These are phyloP conservation scores for Wallacemonas sp. DNA, from an alignment of 208 protist genomes.

Conservation along the genomic window DNA sequence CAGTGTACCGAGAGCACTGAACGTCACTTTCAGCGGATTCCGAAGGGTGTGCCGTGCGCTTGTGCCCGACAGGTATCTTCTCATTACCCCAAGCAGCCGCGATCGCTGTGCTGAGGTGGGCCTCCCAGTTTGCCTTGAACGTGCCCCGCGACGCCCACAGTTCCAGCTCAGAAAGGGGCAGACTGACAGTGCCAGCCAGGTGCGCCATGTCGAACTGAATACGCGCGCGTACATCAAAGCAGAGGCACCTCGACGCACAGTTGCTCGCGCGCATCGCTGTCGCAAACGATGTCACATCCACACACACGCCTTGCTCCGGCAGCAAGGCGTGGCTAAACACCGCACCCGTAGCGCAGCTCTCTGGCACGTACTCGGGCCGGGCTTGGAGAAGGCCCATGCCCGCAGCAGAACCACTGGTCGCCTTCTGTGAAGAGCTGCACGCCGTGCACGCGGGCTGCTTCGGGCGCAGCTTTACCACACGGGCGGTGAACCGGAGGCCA, in stretches of 20 bases:
- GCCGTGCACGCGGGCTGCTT: conserved; percentile 56
- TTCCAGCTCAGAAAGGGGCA: conserved; percentile 58
- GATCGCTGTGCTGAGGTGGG: conserved; percentile 14
- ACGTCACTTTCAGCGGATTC: not conserved
- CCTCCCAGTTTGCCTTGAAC: conserved; percentile 16
- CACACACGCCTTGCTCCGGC: not conserved
- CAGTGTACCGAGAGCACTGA: too few species aligned
- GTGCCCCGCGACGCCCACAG: conserved; percentile 38
- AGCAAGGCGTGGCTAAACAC: conserved; percentile 7
- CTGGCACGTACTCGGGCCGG: conserved; percentile 61
- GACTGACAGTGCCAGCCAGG: conserved; percentile 42
- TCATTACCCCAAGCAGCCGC: not conserved
- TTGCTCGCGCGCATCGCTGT: not conserved
- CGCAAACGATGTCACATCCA: not conserved
- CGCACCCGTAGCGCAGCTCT: conserved; percentile 15
- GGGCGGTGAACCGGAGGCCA: conserved; percentile 57
- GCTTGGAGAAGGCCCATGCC: conserved; percentile 6
- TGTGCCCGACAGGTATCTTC: not conserved
- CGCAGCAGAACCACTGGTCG: conserved; percentile 11
- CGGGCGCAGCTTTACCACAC: conserved; percentile 71
- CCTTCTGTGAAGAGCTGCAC: conserved; percentile 42
- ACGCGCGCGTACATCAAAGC: conserved; percentile 70
- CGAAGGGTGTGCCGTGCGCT: not conserved
- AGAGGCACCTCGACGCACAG: conserved; percentile 4
- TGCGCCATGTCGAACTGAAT: conserved; percentile 87